Evolutionary conservation across 2,329 filamentous ascomycete species (phyloP).

Genomic region (Xylariales sp.): DNA sequence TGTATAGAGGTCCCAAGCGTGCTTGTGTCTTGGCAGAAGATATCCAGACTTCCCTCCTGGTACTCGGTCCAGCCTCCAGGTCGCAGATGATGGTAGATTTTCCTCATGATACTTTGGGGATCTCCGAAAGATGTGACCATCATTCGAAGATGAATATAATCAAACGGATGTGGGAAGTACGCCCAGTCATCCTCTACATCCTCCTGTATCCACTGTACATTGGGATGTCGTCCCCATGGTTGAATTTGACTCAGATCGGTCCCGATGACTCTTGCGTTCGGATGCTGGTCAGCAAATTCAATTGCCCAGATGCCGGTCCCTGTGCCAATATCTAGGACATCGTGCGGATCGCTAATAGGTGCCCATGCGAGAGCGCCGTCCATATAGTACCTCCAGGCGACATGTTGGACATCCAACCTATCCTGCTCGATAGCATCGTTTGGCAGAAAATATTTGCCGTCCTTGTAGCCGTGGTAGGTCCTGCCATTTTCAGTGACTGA

Average conservation of each 20-base stretch:
- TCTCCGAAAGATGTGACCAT: background rate
- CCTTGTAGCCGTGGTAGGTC: slow-evolving; percentile 3
- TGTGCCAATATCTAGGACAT: slow-evolving; percentile 4
- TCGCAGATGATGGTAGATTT: background rate
- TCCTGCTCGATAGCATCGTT: background rate
- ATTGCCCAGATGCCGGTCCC: slow-evolving; percentile 15
- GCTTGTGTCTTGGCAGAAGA: background rate
- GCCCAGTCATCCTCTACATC: background rate
- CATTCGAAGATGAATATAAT: background rate
- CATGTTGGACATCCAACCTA: background rate
- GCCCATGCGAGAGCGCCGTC: background rate
- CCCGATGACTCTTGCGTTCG: slow-evolving; percentile 14
- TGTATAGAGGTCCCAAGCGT: background rate
- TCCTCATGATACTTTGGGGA: background rate
- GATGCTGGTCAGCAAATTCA: slow-evolving; percentile 15
- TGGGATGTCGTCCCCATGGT: background rate
- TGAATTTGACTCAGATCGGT: slow-evolving; percentile 24
- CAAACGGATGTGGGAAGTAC: background rate
- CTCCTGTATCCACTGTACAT: background rate
- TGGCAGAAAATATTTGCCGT: background rate
- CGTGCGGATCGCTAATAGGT: background rate
- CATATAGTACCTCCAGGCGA: background rate
- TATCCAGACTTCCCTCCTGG: background rate
- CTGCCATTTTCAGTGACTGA: background rate
- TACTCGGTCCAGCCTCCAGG: slow-evolving; percentile 1